Base-by-base conservation (phyloP, 2,329 filamentous ascomycete species). In the Sporothrix pseudoabietina region DNA sequence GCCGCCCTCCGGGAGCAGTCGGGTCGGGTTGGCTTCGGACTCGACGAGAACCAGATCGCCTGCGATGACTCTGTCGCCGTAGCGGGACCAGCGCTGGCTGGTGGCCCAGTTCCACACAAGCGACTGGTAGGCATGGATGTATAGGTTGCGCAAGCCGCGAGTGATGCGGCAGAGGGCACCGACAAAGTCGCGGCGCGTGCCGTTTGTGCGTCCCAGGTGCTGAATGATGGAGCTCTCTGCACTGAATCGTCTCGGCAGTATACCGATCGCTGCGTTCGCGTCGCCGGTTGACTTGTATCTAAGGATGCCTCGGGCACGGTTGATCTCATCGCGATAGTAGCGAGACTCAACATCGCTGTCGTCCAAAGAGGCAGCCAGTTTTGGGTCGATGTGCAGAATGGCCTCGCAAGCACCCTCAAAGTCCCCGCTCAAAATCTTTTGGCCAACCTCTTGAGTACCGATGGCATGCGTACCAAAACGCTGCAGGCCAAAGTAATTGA, bases 401-500 rank as follows among this genome's bases (percentile, higher is more conserved):
- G 90, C 87, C 71, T 93, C 87, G 72, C 96, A 89, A 16, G 95
- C 95, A 44, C 89, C 92, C 79, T 94, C 87, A 77, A 94, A 94
- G 78, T 97, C 90, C 41, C 89, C 91, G 77, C 92, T 88, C 0
- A 99, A 86, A 79, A 99, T 94, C 80, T 93, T 91, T 79, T 91
- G 89, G 68, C 96, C 96, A 69, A 98, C 85, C 55, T 91, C 87
- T 78, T 98, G 94, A 0, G 96, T 99, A 47, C 94, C 92, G 14
- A 93, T 91, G 39, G 89, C 85, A 81, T 96, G 95, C 0, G 94
- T 95, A 39, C 96, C 96, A 78, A 99, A 99, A 32, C 96, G 90
- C 82, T 99, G 96, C n/a, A 98, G 89, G 9, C 96, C 96, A 79
- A 94, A 99, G 83, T 98, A 99, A 82, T 99, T 99, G 82, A 99